Percentiles rank a stretch among this genome's conserved stretches.
Evolutionary conservation across 192 early-diverging fungal genomes (phyloP).

Genomic region (Coemansia aciculifera): DNA sequence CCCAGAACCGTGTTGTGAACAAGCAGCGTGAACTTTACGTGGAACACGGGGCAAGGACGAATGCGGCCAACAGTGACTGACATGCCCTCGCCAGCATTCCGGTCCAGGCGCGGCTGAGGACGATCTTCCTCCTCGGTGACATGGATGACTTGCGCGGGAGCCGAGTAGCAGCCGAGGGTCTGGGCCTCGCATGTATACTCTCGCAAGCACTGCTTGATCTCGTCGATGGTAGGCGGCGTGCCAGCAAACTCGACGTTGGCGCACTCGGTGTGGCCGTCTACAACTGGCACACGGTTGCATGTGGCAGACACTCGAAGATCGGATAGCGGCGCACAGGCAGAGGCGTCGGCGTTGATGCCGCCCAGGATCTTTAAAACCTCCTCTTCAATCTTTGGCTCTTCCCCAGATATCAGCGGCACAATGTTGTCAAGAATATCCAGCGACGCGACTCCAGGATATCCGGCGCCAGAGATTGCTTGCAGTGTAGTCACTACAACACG

Average conservation of each 20-base stretch:
- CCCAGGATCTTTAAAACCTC: constrained; percentile 94
- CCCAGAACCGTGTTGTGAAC: constrained; percentile 97
- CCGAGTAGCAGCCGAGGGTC: constrained; percentile 72
- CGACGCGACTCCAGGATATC: constrained; percentile 94
- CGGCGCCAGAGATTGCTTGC: constrained; percentile 97
- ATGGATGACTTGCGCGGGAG: constrained; percentile 74
- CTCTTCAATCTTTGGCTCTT: constrained; percentile 96
- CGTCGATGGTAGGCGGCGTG: constrained; percentile 69
- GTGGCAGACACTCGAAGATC: constrained; percentile 84
- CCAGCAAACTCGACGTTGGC: constrained; percentile 82
- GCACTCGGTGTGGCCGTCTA: constrained; percentile 94
- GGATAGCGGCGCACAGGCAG: constrained; percentile 53
- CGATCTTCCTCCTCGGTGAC: constrained; percentile 77
- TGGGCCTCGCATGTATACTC: constrained; percentile 83
- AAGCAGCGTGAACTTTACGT: constrained; percentile 87
- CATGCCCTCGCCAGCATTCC: constrained; percentile 80
- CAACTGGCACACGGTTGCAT: constrained; percentile 94
- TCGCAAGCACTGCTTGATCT: constrained; percentile 69
- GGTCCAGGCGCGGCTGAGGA: constrained; percentile 93
- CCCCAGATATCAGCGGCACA: constrained; percentile 91
- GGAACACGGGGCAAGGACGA: constrained; percentile 80
- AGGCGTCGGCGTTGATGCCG: constrained; percentile 53
- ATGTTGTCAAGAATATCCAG: constrained; percentile 97
- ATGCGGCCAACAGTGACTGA: constrained; percentile 92
- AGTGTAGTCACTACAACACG: constrained; percentile 85